Evolutionary conservation across 2,329 filamentous ascomycete species (phyloP).

Genomic region (Penicillium sp.): DNA sequence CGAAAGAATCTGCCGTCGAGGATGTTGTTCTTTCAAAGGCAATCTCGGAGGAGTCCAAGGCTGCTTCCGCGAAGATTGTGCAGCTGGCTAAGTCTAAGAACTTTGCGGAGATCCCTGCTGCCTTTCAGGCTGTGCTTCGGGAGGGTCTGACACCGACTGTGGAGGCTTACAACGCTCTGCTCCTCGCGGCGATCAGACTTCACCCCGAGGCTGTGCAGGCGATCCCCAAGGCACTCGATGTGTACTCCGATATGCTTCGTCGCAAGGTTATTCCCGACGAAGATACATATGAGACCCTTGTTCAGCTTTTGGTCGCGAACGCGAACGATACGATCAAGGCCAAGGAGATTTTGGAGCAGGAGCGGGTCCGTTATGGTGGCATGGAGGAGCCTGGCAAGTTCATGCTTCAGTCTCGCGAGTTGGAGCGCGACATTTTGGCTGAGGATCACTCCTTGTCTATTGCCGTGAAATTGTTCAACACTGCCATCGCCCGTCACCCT

Average conservation of each 20-base stretch:
- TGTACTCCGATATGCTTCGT: constrained; percentile 94
- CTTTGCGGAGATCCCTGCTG: constrained; percentile 82
- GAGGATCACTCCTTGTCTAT: constrained; percentile 86
- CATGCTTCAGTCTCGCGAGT: constrained; percentile 83
- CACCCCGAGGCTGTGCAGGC: constrained; percentile 77
- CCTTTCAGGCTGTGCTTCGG: constrained; percentile 87
- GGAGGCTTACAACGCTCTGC: constrained; percentile 85
- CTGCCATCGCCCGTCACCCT: constrained; percentile 63
- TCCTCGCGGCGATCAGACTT: constrained; percentile 80
- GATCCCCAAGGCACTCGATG: constrained; percentile 86
- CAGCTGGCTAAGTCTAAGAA: constrained; percentile 69
- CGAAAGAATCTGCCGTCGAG: constrained; percentile 27
- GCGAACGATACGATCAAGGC: constrained; percentile 74
- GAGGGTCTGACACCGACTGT: constrained; percentile 78
- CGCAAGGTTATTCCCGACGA: constrained; percentile 78
- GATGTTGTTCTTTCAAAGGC: constrained; percentile 45
- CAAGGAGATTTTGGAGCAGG: constrained; percentile 74
- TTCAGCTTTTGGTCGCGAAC: constrained; percentile 76
- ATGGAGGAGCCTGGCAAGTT: constrained; percentile 82
- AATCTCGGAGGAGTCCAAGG: constrained; percentile 62
- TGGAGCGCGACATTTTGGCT: constrained; percentile 79
- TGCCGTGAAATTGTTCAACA: constrained; percentile 81
- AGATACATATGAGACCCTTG: constrained; percentile 83
- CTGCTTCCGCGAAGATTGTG: constrained; percentile 75
- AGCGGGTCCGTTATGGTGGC: constrained; percentile 78